Conservation (phyloP, 495 filamentous ascomycete species). For the Trichoderma erinaceum region DNA sequence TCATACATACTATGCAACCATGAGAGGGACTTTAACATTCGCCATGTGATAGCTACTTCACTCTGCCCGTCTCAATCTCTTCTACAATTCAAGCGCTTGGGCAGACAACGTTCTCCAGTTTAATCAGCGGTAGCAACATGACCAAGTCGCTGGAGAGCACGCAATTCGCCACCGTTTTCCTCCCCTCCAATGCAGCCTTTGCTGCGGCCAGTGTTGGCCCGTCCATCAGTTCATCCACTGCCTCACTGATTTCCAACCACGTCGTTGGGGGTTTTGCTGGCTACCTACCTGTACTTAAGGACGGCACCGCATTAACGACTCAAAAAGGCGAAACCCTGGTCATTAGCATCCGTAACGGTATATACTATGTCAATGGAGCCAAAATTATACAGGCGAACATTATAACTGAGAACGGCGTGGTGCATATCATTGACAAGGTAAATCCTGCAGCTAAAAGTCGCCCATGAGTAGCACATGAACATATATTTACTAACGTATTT, state of each 20-base stretch:
- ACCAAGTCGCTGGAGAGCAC: constrained; percentile 33
- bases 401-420: constrained; percentile 31
- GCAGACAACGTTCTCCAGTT: constrained; percentile 21
- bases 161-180: constrained; percentile 22
- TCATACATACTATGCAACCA: background rate
- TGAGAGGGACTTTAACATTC: too few relatives aligned
- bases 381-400: constrained; percentile 27
- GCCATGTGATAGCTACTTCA: background rate
- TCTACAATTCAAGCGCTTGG: constrained; percentile 8
- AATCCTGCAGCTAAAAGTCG: too few relatives aligned
- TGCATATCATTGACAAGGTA: constrained; percentile 34
- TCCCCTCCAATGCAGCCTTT: constrained; percentile 25
- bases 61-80: constrained; percentile 20
- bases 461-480: too few relatives aligned
- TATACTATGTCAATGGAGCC: constrained; percentile 29
- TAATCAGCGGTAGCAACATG: constrained; percentile 37
- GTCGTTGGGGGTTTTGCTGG: constrained; percentile 22
- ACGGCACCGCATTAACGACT: background rate
- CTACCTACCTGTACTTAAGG: background rate
- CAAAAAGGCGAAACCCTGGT: constrained; percentile 23
- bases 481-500: background rate
- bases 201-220: constrained; percentile 18
- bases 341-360: constrained; percentile 24
- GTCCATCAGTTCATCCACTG: background rate
- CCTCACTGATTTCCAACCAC: constrained; percentile 23